Evolutionary conservation across 208 protist species (phyloP).

Genomic region (Tritrichomonas musculus): DNA sequence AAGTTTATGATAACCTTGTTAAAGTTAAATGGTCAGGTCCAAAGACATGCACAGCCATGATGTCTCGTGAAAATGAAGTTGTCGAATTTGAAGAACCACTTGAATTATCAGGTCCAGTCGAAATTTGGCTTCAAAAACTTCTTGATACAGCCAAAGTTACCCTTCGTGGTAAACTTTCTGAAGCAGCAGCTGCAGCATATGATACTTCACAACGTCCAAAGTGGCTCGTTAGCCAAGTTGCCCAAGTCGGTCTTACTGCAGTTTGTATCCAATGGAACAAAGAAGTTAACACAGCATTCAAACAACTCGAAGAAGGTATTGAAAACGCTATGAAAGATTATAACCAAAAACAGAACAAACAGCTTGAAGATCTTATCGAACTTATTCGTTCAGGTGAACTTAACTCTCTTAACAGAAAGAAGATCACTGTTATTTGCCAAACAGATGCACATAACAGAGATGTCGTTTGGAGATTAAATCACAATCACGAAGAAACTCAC

Average conservation of each 20-base stretch:
- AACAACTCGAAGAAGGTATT: conserved; percentile 79
- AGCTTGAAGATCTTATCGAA: conserved; percentile 79
- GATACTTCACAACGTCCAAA: conserved; percentile 77
- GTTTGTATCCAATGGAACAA: conserved; percentile 90
- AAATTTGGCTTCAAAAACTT: conserved; percentile 83
- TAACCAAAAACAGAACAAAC: conserved; percentile 78
- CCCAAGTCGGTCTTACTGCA: conserved; percentile 82
- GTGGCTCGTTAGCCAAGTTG: conserved; percentile 88
- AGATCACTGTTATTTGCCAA: conserved; percentile 92
- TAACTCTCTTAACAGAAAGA: conserved; percentile 67
- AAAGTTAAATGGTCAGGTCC: conserved; percentile 52
- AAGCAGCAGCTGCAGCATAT: conserved; percentile 66
- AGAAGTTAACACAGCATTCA: conserved; percentile 88
- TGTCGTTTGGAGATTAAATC: conserved; percentile 59
- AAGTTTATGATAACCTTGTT: conserved; percentile 62
- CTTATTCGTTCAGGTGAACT: conserved; percentile 68
- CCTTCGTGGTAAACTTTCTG: conserved; percentile 68
- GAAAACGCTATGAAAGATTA: conserved; percentile 93
- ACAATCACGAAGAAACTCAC: conserved; percentile 64
- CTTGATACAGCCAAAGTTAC: conserved; percentile 69
- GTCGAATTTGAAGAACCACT: conserved; percentile 75
- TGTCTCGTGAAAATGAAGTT: conserved; percentile 71
- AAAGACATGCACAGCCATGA: conserved; percentile 38
- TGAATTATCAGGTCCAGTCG: conserved; percentile 81
- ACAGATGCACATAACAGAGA: conserved; percentile 84